Base-by-base conservation (phyloP, 495 filamentous ascomycete species). In the Annulohypoxylon moriforme region DNA sequence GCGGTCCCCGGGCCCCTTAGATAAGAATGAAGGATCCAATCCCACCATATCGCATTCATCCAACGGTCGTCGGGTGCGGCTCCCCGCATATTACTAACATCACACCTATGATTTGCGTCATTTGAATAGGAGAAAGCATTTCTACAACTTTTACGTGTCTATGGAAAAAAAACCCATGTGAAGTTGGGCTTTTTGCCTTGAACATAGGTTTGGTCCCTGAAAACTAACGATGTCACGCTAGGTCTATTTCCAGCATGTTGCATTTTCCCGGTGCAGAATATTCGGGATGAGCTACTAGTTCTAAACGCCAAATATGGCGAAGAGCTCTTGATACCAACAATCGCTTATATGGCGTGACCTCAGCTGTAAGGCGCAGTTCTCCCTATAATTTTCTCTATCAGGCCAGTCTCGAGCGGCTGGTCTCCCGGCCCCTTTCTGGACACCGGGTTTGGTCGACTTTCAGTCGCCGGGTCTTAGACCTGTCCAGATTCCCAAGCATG, bases 221-320 rank as follows among this genome's bases (percentile, higher is more conserved):
- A 50, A 58, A 53, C 4, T 33, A 29, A 63, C 64, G 59, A 68
- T 72, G 69, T 72, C 11, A 72, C 69, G 59, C 60, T 64, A 40
- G 38, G 49, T 72, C 64, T 72, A 72, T 72, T 72, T 68, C 64
- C 67, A 52, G 64, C 34, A 56, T 53, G 64, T 64, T 58, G 69
- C 36, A 22, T 68, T 72, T 68, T 68, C 64, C 64, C 69, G 64
- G 55, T 64, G 60, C 53, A 72, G 64, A 57, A 64, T n/a, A 34
- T 38, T 59, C 64, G 69, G 64, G 64, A 56, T 60, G 59, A 56
- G 18, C 52, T 60, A 59, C 46, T 57, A 71, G 38, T 40, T 67
- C 33, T 46, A 34, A 68, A 68, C 25, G 27, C 69, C 64, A 29
- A 46, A 60, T 72, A 44, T 44, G 34, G 64, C 53, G 59, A 68